Conservation (phyloP, 805 yeast genomes). For the Starmera caribaea region DNA sequence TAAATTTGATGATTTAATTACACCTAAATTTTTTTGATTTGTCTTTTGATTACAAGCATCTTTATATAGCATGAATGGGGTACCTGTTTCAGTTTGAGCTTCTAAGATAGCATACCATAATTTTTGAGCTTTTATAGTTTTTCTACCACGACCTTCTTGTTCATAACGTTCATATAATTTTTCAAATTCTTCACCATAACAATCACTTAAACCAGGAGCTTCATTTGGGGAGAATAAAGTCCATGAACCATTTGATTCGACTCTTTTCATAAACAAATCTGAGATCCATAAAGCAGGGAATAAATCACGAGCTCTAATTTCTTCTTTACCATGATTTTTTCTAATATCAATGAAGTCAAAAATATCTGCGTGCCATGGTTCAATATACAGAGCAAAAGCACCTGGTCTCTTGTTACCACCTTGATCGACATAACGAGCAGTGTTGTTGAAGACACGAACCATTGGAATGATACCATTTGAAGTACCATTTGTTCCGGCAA, state of each 20-base stretch:
- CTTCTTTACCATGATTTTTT: conserved; percentile 94
- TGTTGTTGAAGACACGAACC: conserved; percentile 89
- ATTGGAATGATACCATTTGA: conserved; percentile 94
- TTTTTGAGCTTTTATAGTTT: conserved; percentile 74
- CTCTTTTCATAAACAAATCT: conserved; percentile 88
- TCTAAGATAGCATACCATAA: conserved; percentile 85
- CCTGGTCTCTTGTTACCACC: conserved; percentile 99
- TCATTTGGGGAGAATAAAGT: conserved; percentile 82
- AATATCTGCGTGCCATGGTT: conserved; percentile 95
- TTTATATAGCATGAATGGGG: conserved; percentile 89
- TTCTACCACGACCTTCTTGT: conserved; percentile 51
- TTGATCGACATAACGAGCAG: conserved; percentile 96
- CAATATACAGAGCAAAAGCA: conserved; percentile 87
- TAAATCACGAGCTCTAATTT: conserved; percentile 83
- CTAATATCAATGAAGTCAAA: conserved; percentile 79
- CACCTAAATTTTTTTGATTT: conserved; percentile 88
- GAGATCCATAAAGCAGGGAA: conserved; percentile 94
- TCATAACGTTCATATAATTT: conserved; percentile 66
- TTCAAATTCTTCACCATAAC: conserved; percentile 78
- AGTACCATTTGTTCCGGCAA: conserved; percentile 87
- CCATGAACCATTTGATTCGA: conserved; percentile 74
- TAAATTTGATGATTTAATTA: conserved; percentile 85
- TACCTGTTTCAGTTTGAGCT: conserved; percentile 94
- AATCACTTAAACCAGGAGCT: conserved; percentile 78
- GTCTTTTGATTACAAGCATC: conserved; percentile 84